Base-by-base conservation (phyloP, 768 basidiomycete genomes). In the Candolleomyces eurysporus region DNA sequence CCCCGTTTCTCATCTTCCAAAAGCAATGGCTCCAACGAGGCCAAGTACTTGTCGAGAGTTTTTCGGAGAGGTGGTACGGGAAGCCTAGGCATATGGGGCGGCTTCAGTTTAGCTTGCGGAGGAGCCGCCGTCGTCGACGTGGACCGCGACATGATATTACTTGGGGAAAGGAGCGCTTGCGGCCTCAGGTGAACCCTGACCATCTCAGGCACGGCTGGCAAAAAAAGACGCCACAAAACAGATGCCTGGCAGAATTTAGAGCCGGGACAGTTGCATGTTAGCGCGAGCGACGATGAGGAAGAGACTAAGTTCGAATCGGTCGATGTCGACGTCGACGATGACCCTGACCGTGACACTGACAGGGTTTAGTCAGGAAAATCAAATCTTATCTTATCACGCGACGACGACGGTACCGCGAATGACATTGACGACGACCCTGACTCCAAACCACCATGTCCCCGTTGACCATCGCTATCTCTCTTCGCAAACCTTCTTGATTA, bases 11-110 rank as follows among this genome's bases (percentile, higher is more conserved):
- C 91, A 57, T 90, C 87, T 66, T 96, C 90, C 22, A 84, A 82
- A 8, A 97, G 75, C 48, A 97, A 78, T 0, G 96, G 96, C 57
- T 87, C 80, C 1, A 98, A 72, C 17, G 91, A 90, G 58, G 82
- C 82, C 19, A 96, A 75, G 70, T 97, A 98, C 59, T 81, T 83
- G 65, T 90, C 82, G 42, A 98, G 77, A 0, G 92, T 91, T 67
- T 85, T 80, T 36, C 82, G 80, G 2, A 98, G 82, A 61, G 88
- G 82, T 17, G 94, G 95, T 3, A 97, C 84, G 1, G 96, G 96
- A 10, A 97, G 79, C 59, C 92, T 86, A 11, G 89, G 89, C 39
- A 92, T 72, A 54, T 55, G 22, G 5, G 45, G n/a, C 0, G 61
- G 64, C 62, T 72, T 69, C 1, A 72, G 61, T 17, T 69, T 70